These are phyloP conservation scores for Arbutus unedo DNA, from an alignment of 148 eudicot genomes.

Conservation along the genomic window DNA sequence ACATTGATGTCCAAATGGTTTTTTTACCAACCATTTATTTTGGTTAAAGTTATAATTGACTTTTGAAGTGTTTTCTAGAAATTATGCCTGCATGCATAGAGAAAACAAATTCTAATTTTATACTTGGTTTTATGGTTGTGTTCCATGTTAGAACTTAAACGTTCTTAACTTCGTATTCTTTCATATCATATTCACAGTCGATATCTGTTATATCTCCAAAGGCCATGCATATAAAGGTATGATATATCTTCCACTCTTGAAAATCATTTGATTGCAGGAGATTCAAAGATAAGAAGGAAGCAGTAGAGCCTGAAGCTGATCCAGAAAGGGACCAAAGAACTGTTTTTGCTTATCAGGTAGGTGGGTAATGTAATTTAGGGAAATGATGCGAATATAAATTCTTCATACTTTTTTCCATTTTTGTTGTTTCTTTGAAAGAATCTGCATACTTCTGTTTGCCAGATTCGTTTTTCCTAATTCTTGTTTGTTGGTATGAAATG, in stretches of 20 bases:
- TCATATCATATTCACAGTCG: not conserved
- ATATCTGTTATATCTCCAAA: not conserved
- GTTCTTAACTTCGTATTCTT: not conserved
- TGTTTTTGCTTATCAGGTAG: constrained; percentile 97
- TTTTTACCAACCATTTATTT: not conserved
- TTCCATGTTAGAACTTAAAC: not conserved
- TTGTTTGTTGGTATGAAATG: constrained; percentile 13
- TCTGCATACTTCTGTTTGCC: not conserved
- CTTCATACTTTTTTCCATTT: not conserved
- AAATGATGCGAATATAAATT: not conserved
- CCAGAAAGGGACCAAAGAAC: constrained; percentile 99
- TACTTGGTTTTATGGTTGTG: not conserved
- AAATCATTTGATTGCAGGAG: constrained; percentile 61
- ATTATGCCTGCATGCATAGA: not conserved
- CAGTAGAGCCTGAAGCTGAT: constrained; percentile 91
- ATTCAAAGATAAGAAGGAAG: constrained; percentile 79
- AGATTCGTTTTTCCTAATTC: constrained; percentile 6
- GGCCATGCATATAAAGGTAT: not conserved
- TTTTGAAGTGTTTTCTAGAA: not conserved
- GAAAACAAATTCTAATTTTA: not conserved
- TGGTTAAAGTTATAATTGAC: not conserved
- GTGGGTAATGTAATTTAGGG: not conserved
- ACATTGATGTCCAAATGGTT: not conserved
- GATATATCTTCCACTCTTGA: constrained; percentile 18
- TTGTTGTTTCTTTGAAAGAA: not conserved